phyloP scores from a whole-genome alignment of 75 land plant genomes.

The Adiantum capillusveneris region DNA sequence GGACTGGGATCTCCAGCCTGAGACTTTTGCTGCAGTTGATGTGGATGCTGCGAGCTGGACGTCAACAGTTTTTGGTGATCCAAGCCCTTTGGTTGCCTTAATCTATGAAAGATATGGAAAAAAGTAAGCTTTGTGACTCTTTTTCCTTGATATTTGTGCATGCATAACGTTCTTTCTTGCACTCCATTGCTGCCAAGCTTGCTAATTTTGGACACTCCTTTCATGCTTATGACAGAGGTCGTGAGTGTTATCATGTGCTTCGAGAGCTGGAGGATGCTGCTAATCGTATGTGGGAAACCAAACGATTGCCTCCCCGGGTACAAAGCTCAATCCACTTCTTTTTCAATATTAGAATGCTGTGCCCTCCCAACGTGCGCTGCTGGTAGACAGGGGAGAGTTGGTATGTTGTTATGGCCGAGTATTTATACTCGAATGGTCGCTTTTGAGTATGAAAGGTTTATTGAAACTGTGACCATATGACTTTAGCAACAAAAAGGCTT shows the following conservation, averaged over 20 bases:
- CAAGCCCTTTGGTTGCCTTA: neutral
- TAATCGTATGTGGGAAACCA: neutral
- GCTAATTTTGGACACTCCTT: neutral
- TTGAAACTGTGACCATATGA: too few relatives aligned
- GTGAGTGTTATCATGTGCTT: slow-evolving; percentile 3
- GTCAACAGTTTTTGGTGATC: neutral
- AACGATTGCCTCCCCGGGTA: neutral
- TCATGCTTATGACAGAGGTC: neutral
- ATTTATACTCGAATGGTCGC: too few relatives aligned
- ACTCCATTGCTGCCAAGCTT: neutral
- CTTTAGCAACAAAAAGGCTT: too few relatives aligned
- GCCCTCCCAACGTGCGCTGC: too few relatives aligned
- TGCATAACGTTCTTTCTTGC: neutral
- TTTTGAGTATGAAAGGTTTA: too few relatives aligned
- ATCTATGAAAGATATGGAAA: slow-evolving; percentile 1
- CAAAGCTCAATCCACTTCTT: too few relatives aligned
- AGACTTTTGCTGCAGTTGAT: neutral
- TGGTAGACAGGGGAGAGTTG: too few relatives aligned
- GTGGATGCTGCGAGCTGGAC: neutral
- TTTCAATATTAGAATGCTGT: too few relatives aligned
- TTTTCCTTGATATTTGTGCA: neutral
- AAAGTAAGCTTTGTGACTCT: neutral
- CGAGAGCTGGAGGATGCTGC: slow-evolving; percentile 4
- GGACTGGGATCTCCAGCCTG: slow-evolving; percentile 1
- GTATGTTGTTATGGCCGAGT: too few relatives aligned